Base-by-base conservation (phyloP, 2,329 filamentous ascomycete species). In the Penicillium hesseltinei region DNA sequence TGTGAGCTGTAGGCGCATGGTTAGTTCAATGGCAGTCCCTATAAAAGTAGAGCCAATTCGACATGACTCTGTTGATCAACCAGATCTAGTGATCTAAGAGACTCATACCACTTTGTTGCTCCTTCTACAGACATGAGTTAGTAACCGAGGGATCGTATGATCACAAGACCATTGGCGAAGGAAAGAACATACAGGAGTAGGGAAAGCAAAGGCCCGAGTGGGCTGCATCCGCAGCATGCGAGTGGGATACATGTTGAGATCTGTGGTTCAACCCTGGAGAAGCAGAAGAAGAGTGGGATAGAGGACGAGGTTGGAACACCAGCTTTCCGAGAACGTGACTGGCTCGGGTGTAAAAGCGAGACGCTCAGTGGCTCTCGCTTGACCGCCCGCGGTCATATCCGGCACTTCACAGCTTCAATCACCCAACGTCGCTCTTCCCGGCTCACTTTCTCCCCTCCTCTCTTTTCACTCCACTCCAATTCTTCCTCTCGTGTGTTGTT, bases 1-100 rank as follows among this genome's bases (percentile, higher is more conserved):
- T 97, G 82, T 97, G 94, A 75, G 91, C 94, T 99, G 57, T 43
- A 69, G 66, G 23, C 38, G 46, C 61, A 49, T 25, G 48, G 62
- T 73, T 60, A 71, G 66, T 65, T 61, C 57, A 62, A 59, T 54
- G 45, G 23, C 36, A 31, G 25, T 39, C 23, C 44, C 21, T 42
- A 33, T 38, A 46, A 39, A 31, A 31, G 29, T 49, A 23, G 25
- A 42, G 40, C 31, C 19, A 49, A 11, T 45, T 29, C n/a, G 27
- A 40, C 6, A 35, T 36, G 25, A 21, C 23, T 58, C 57, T 56
- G 62, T 61, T 36, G 35, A 56, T 46, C 31, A 5, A 52, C 40
- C 27, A 38, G 19, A 51, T 36, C 48, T 35, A 40, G 44, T 38
- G 33, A 50, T 63, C 54, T 13, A 31, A 29, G 54, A 51, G 33